Conservation (phyloP, 176 grass and related monocot species). For the Thinopyrum elongatum region DNA sequence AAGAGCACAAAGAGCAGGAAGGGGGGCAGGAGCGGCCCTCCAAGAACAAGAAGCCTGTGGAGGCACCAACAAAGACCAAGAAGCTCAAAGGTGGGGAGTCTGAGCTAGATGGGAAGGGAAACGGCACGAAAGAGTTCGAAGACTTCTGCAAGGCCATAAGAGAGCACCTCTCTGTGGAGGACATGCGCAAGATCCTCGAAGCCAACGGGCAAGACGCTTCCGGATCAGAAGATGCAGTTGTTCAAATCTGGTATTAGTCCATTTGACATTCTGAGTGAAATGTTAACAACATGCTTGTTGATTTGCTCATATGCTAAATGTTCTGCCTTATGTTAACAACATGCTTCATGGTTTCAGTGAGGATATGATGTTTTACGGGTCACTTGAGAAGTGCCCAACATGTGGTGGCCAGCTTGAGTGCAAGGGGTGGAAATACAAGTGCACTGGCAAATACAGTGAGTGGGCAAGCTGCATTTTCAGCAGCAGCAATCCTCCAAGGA, state of each 20-base stretch:
- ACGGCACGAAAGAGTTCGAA: constrained; percentile 21
- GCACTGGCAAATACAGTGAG: constrained; percentile 49
- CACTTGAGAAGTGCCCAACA: constrained; percentile 56
- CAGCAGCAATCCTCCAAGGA: constrained; percentile 46
- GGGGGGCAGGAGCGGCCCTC: constrained; percentile 7
- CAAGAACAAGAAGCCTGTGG: constrained; percentile 41
- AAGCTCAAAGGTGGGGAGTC: constrained; percentile 49
- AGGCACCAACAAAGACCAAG: constrained; percentile 38
- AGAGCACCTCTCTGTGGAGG: constrained; percentile 57
- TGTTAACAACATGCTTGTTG: background rate
- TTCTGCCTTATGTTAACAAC: background rate
- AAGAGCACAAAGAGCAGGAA: constrained; percentile 40
- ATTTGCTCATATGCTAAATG: background rate
- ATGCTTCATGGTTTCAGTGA: constrained; percentile 35
- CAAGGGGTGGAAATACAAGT: constrained; percentile 52
- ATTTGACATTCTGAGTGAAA: background rate
- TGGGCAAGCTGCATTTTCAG: constrained; percentile 63
- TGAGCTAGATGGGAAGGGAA: constrained; percentile 32
- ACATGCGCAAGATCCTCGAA: constrained; percentile 82
- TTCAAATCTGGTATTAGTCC: constrained; percentile 58
- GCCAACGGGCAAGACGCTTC: constrained; percentile 65
- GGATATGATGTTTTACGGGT: constrained; percentile 83
- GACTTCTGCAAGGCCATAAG: constrained; percentile 65
- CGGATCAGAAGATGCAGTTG: constrained; percentile 62
- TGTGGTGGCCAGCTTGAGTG: constrained; percentile 63